Base-by-base conservation (phyloP, 1,284 basidiomycete genomes). In the Trichosporon ovoides region DNA sequence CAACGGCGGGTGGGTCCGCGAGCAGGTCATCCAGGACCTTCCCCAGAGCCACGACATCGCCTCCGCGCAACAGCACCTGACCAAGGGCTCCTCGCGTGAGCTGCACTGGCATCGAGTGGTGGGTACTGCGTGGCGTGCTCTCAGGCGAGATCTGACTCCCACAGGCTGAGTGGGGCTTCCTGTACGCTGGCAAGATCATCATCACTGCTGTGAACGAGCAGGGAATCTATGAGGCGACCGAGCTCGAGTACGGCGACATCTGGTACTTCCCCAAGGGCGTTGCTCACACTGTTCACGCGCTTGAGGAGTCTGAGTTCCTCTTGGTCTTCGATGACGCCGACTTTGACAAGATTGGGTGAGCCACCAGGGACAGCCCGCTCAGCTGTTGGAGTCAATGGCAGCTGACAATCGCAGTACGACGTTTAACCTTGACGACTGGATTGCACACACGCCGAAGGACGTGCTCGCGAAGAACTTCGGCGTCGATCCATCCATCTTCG, bases 381-480 rank as follows among this genome's bases (percentile, higher is more conserved):
- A 31, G 5, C n/a, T n/a, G n/a, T n/a, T n/a, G n/a, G n/a, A n/a
- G n/a, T n/a, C n/a, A n/a, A n/a, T n/a, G n/a, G n/a, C 9, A 31
- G 7, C 77, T 31, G 28, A 31, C 9, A 9, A 4, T 9, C 9
- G 5, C 28, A 31, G 28, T 9, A 31, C 28, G 3, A 87, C 86
- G 0, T 87, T 89, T 78, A 75, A 85, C 69, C 82, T 85, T 57
- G 64, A 65, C 52, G 74, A 77, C 56, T 76, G 70, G 61, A 59
- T 71, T n/a, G 68, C 84, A 2, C 86, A 87, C 66, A 81, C 85
- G 10, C 82, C 82, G 19, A 80, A 79, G 63, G 79, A 81, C 77
- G 85, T 87, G 22, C 79, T 89, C 28, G 83, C 83, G 52, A 86
- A 87, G 77, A 88, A 87, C 73, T 87, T 88, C 78, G 80, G 83